Conservation (phyloP, 345 rosid species). For the Schrenkiella parvula region DNA sequence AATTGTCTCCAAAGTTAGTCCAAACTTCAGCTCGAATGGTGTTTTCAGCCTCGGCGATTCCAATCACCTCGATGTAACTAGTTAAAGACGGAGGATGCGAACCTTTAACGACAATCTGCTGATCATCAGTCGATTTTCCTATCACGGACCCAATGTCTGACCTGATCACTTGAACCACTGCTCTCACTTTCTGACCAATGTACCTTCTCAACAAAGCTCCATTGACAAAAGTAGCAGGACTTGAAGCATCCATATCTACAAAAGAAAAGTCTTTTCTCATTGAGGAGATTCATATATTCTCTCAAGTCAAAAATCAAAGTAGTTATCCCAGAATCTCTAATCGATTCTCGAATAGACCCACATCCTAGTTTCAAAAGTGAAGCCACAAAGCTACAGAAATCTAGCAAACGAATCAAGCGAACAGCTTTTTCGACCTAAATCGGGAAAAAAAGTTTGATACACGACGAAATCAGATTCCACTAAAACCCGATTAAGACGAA, state of each 20-base stretch:
- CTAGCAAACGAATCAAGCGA: neutral
- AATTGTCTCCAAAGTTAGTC: conserved; percentile 79
- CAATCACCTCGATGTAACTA: conserved; percentile 74
- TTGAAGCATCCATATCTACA: conserved; percentile 66
- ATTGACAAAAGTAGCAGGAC: conserved; percentile 82
- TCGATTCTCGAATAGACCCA: neutral
- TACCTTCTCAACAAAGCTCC: conserved; percentile 58
- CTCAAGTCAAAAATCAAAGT: neutral
- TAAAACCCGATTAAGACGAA: neutral
- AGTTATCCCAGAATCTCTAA: neutral
- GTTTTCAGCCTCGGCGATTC: conserved; percentile 67
- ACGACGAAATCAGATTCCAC: neutral
- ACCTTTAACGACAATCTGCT: conserved; percentile 62
- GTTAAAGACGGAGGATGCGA: conserved; percentile 47
- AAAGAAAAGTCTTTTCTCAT: neutral
- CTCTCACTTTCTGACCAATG: conserved; percentile 69
- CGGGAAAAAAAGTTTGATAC: neutral
- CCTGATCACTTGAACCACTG: conserved; percentile 65
- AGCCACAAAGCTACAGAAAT: neutral
- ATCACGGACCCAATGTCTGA: conserved; percentile 49
- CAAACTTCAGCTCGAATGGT: conserved; percentile 64
- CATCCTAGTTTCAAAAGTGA: neutral
- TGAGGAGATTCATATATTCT: neutral
- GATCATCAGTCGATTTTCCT: conserved; percentile 80
- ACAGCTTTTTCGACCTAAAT: neutral